Base-by-base conservation (phyloP, 129 eudicot genomes). In the Scalesia atractyloides region DNA sequence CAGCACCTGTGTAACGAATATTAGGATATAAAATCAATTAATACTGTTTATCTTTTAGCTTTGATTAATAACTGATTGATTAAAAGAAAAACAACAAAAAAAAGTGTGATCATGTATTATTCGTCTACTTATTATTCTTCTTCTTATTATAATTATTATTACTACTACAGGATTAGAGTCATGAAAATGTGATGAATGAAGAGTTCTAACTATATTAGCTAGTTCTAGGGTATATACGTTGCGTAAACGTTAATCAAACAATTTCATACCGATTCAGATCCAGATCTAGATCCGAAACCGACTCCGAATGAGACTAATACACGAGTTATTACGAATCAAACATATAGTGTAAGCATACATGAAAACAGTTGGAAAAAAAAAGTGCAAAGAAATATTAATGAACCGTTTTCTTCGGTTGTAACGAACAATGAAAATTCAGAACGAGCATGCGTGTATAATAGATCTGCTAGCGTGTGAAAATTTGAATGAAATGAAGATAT, bases 181-280 rank as follows among this genome's bases (percentile, higher is more conserved):
- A 65, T 65, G 58, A 43, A 41, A 66, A 54, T 30, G 73, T 14
- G 18, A 56, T 76, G 69, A 58, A 76, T 46, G 61, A 66, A 11
- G 15, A 67, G 46, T 52, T 6, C 2, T 41, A 66, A 63, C 20
- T 65, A 52, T 17, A 66, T 75, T 66, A 68, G 37, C 46, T 24
- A 36, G 37, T 11, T 59, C 13, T 47, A 73, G 69, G 77, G 73
- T 66, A 15, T 56, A 46, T 7, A n/a, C n/a, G n/a, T n/a, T n/a
- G n/a, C n/a, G n/a, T n/a, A n/a, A n/a, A n/a, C n/a, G n/a, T n/a
- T n/a, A n/a, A n/a, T n/a, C n/a, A n/a, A n/a, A n/a, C n/a, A n/a
- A n/a, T n/a, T n/a, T n/a, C n/a, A n/a, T n/a, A 14, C 34, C 59
- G 73, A 66, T 66, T 67, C 68, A 16, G 80, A 73, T 73, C 60